Conservation (phyloP, 140 eudicot species). For the Oenanthe javanica region DNA sequence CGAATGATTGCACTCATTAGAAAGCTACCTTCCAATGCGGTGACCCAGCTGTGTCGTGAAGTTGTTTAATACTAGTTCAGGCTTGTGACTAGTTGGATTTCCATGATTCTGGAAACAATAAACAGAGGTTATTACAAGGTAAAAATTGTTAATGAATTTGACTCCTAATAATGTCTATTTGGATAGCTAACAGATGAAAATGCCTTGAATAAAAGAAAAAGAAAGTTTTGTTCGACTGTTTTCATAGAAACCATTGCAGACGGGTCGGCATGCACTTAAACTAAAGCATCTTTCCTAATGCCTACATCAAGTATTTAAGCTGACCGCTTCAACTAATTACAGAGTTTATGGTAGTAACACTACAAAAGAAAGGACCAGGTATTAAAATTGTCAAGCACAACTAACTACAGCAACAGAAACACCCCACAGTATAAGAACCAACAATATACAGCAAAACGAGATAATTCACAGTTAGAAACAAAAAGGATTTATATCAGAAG, state of each 20-base stretch:
- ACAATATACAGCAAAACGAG: background rate
- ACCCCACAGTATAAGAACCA: background rate
- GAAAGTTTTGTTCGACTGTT: background rate
- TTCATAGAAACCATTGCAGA: no score
- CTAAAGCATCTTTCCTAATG: background rate
- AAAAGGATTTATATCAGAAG: background rate
- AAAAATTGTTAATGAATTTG: background rate
- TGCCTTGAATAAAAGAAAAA: background rate
- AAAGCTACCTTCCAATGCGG: conserved; percentile 78
- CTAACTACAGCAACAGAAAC: background rate
- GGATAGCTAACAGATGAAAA: background rate
- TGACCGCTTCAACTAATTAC: background rate
- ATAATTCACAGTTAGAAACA: background rate
- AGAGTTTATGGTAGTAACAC: background rate
- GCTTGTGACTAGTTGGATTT: conserved; percentile 84
- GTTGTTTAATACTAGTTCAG: conserved; percentile 81
- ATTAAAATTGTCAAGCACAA: background rate
- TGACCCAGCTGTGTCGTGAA: conserved; percentile 88
- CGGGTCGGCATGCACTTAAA: background rate
- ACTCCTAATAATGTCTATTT: background rate
- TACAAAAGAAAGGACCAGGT: background rate
- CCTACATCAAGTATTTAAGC: background rate
- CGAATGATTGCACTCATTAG: background rate
- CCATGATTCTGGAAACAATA: conserved; percentile 78
- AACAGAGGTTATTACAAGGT: background rate